Evolutionary conservation across 2,329 filamentous ascomycete species (phyloP).

Genomic region (Incumbomyces lentus): DNA sequence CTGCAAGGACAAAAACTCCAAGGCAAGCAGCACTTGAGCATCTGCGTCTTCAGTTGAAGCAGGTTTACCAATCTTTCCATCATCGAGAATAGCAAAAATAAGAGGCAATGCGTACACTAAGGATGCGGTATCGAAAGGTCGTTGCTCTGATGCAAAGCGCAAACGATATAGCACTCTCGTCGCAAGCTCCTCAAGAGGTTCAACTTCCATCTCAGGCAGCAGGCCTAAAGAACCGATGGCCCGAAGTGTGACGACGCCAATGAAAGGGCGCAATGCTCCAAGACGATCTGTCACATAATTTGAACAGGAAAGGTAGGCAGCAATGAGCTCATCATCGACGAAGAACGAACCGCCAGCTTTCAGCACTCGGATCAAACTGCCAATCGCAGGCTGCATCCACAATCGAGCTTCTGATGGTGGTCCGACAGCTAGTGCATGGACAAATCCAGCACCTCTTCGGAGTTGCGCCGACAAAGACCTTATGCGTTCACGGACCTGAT

Average conservation of each 20-base stretch:
- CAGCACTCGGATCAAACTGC: constrained; percentile 61
- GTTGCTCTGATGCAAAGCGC: constrained; percentile 80
- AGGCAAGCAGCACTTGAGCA: constrained; percentile 76
- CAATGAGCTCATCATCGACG: constrained; percentile 66
- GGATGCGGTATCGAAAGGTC: constrained; percentile 82
- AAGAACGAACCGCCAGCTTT: constrained; percentile 72
- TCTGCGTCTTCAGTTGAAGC: constrained; percentile 64
- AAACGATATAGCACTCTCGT: constrained; percentile 85
- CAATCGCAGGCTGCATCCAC: constrained; percentile 79
- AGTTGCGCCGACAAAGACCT: constrained; percentile 59
- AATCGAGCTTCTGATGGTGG: constrained; percentile 79
- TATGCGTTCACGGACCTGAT: constrained; percentile 65
- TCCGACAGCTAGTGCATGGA: constrained; percentile 69
- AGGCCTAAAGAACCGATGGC: constrained; percentile 65
- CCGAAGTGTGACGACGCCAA: constrained; percentile 78
- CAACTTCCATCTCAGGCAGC: constrained; percentile 60
- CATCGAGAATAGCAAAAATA: constrained; percentile 64
- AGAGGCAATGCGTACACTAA: constrained; percentile 80
- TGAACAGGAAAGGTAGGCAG: constrained; percentile 70
- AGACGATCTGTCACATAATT: constrained; percentile 64
- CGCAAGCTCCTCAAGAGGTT: constrained; percentile 71
- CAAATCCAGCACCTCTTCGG: constrained; percentile 73
- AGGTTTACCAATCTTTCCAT: constrained; percentile 63
- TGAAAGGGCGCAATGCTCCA: constrained; percentile 66
- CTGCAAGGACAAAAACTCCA: constrained; percentile 84